Percentiles rank a stretch among this genome's conserved stretches.
Evolutionary conservation across 805 yeast genomes (phyloP).

Genomic region (Candida insectorum): DNA sequence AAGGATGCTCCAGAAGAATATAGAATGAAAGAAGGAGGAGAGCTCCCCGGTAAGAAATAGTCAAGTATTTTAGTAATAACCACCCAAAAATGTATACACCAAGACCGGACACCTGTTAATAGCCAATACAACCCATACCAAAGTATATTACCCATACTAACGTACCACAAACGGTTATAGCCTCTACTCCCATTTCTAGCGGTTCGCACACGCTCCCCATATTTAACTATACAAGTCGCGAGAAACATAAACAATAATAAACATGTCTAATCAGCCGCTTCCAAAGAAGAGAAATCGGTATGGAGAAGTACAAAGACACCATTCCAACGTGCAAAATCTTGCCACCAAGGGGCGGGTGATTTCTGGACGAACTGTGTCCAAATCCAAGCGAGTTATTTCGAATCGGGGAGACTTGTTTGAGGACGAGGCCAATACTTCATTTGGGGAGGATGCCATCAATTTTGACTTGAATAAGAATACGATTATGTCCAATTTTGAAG

Average conservation of each 20-base stretch:
- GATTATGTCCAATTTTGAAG: constrained; percentile 43
- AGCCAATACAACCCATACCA: too few species aligned
- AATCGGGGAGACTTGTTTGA: constrained; percentile 16
- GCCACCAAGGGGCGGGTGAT: constrained; percentile 28
- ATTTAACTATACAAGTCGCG: too few species aligned
- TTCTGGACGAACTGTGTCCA: constrained; percentile 18
- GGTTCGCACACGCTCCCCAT: too few species aligned
- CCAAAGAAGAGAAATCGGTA: constrained; percentile 20
- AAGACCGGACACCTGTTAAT: too few species aligned
- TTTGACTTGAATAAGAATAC: constrained; percentile 42
- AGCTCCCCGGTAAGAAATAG: too few species aligned
- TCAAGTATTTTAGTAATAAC: too few species aligned
- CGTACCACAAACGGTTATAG: too few species aligned
- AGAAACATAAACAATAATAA: too few species aligned
- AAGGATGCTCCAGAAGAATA: constrained; percentile 59
- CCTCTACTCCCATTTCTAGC: too few species aligned
- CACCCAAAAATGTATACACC: too few species aligned
- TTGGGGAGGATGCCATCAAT: constrained; percentile 38
- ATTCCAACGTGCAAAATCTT: constrained; percentile 20
- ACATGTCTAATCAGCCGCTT: constrained; percentile 15
- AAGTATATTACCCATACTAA: too few species aligned
- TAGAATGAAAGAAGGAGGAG: constrained; percentile 6
- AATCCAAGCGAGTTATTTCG: constrained; percentile 15
- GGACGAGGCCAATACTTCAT: constrained; percentile 20
- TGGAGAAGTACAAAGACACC: constrained; percentile 10